Evolutionary conservation across 179 eudicot genomes (phyloP), one percentile per base, ranked within the genome.

Genomic region (Spinacia oleracea): DNA sequence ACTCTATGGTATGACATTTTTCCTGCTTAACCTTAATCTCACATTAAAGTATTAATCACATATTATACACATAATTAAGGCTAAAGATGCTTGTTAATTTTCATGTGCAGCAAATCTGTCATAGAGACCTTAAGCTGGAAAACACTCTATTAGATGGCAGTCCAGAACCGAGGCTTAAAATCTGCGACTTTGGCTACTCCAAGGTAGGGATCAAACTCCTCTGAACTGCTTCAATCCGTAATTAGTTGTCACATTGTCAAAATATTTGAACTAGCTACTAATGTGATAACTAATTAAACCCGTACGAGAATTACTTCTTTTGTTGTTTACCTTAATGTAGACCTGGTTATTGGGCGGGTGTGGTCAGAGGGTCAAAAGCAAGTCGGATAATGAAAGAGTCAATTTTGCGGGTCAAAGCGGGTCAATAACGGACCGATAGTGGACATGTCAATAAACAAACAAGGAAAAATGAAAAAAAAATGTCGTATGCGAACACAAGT

Each of bases 101-200:
- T 29, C 72, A 38, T 64, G 15, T 89, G 87, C 88, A 92, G 97
- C 92, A 90, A 91, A 90, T 94, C 59, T 94, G 97, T 76, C 98
- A 94, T 60, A 86, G 98, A 79, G 98, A 94, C 71, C 88, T 94
- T 45, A 94, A 94, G 89, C 89, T 94, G 55, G 98, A 94, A 84
- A 94, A 94, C 79, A 94, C 96, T 34, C 90, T 94, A 9, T 84
- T 94, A 78, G 96, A 94, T 56, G 93, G 89, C 25, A 90, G 87
- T 80, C 43, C 90, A 23, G 79, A 85, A 0, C 90, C 96, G 0
- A 93, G 88, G 21, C 92, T 92, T 77, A 94, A 94, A 79, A 94
- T 94, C n/a, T 94, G 98, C 21, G 98, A 94, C 75, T 94, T 94
- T 60, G 98, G 98, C 77, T 94, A 92, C 83, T 94, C 98, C 14